Conservation (phyloP, 106 monocot genomes). For the Dendrobium nobile region DNA sequence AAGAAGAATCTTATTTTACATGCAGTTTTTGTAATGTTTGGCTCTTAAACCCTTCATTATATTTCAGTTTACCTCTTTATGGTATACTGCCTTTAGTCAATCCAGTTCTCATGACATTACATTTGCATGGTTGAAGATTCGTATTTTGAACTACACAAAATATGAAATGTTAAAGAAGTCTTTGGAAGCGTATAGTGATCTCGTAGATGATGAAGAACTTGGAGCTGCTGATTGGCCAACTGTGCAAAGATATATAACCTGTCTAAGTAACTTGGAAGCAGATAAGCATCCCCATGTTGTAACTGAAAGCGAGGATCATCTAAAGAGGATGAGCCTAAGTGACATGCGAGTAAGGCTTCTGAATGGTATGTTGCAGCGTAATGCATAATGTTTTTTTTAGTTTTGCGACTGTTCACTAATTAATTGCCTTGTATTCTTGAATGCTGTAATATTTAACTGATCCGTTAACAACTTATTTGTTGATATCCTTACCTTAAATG, state of each 20-base stretch:
- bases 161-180: conserved; percentile 74
- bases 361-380: conserved; percentile 44
- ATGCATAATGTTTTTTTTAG: neutral
- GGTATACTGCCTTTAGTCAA: neutral
- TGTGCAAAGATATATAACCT: conserved; percentile 51
- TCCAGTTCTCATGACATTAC: conserved; percentile 1
- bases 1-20: neutral
- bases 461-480: neutral
- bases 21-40: neutral
- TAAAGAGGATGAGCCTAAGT: conserved; percentile 40
- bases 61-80: neutral
- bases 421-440: neutral
- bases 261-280: conserved; percentile 45
- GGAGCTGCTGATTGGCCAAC: conserved; percentile 71
- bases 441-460: conserved; percentile 4
- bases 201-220: conserved; percentile 81
- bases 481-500: neutral
- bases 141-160: conserved; percentile 65
- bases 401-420: neutral
- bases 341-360: conserved; percentile 61
- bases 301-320: conserved; percentile 34
- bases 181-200: conserved; percentile 57
- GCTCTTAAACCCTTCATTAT: neutral
- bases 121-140: conserved; percentile 29
- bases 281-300: conserved; percentile 40